These are phyloP conservation scores for Neohortaea acidophila DNA, from an alignment of 495 filamentous ascomycete species.

Conservation along the genomic window DNA sequence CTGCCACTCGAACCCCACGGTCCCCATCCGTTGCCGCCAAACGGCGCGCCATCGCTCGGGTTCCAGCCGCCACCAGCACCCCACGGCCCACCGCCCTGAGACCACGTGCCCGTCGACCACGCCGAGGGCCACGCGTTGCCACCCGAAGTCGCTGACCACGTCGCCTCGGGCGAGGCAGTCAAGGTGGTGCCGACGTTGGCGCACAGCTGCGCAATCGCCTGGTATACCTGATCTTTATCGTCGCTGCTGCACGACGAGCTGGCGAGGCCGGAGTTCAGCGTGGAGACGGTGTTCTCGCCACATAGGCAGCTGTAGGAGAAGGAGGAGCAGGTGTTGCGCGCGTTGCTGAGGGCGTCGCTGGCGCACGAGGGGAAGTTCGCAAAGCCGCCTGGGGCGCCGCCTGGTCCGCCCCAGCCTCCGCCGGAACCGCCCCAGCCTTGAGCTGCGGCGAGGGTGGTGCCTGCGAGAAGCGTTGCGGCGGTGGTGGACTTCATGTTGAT, in stretches of 20 bases:
- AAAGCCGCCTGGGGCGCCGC: neutral
- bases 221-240: neutral
- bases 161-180: constrained; percentile 6
- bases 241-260: neutral
- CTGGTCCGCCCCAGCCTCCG: constrained; percentile 44
- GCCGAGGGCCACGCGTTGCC: constrained; percentile 7
- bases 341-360: neutral
- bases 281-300: neutral
- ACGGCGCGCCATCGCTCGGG: neutral
- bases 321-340: neutral
- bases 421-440: constrained; percentile 44
- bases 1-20: neutral
- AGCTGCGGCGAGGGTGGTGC: constrained; percentile 17
- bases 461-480: neutral
- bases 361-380: neutral
- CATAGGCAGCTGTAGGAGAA: neutral
- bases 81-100: neutral
- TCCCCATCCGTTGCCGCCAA: neutral
- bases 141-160: constrained; percentile 13
- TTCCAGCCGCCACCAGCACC: neutral
- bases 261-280: constrained; percentile 22
- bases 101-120: neutral
- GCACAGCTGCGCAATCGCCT: constrained; percentile 9
- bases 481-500: neutral
- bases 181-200: constrained; percentile 8